phyloP scores from a whole-genome alignment of 2,329 filamentous ascomycete genomes.

The Xylariaceae sp. region DNA sequence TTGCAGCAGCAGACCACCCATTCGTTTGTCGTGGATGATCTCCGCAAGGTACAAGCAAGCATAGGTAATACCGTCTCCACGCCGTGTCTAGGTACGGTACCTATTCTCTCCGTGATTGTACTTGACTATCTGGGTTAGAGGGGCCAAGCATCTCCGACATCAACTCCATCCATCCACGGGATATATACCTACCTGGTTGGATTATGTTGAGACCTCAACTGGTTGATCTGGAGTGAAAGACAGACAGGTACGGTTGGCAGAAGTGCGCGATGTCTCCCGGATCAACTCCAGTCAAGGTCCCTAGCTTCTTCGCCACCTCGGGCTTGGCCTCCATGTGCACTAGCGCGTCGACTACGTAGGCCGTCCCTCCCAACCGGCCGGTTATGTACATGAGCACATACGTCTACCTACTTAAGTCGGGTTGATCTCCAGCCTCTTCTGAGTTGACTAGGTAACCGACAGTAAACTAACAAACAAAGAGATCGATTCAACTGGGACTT shows the following conservation, averaged over 20 bases:
- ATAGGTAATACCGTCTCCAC: slow-evolving; percentile 3
- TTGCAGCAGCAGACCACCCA: slow-evolving; percentile 17
- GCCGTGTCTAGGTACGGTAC: not conserved
- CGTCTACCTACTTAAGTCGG: not conserved
- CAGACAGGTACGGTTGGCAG: too few species aligned
- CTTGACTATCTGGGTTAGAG: not conserved
- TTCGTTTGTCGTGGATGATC: slow-evolving; percentile 13
- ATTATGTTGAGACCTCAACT: not conserved
- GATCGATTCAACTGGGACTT: too few species aligned
- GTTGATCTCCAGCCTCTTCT: not conserved
- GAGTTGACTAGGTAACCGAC: not conserved
- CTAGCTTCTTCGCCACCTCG: not conserved
- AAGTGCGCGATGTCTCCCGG: not conserved
- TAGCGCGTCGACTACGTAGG: not conserved
- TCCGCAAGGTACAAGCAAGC: slow-evolving; percentile 13
- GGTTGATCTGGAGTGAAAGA: not conserved
- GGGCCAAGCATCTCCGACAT: not conserved
- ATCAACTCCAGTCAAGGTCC: not conserved
- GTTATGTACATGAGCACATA: not conserved
- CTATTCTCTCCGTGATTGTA: not conserved
- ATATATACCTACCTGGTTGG: not conserved
- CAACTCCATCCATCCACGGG: not conserved
- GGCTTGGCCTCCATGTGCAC: not conserved
- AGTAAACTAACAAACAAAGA: too few species aligned
- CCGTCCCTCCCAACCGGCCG: too few species aligned